phyloP scores from a whole-genome alignment of 345 rosid species.

The Populus pruinosa region DNA sequence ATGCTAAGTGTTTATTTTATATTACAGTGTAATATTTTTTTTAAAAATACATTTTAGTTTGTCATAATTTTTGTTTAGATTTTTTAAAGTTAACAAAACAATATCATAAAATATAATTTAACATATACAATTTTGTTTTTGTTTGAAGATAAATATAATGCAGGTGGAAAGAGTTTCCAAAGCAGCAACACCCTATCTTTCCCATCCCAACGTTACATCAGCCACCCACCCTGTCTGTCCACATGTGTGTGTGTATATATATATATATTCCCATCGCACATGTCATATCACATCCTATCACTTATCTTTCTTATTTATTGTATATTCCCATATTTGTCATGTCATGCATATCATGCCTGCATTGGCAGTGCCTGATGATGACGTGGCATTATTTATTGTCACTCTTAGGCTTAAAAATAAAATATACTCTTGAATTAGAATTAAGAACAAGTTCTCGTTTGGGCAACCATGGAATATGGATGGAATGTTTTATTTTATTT shows the following conservation, averaged over 20 bases:
- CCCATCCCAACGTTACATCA: conserved; percentile 27
- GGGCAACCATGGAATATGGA: neutral
- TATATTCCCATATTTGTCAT: neutral
- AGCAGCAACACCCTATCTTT: conserved; percentile 12
- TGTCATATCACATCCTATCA: conserved; percentile 22
- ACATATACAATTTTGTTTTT: too few relatives aligned
- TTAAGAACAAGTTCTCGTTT: neutral
- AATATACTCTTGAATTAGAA: too few relatives aligned
- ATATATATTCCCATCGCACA: conserved; percentile 2
- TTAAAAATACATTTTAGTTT: too few relatives aligned
- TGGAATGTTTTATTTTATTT: too few relatives aligned
- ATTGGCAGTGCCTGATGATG: neutral
- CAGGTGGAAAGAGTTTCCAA: too few relatives aligned
- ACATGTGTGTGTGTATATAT: too few relatives aligned
- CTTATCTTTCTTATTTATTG: neutral
- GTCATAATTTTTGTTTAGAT: too few relatives aligned
- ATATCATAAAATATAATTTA: too few relatives aligned
- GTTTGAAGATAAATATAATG: too few relatives aligned
- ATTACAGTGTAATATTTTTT: too few relatives aligned
- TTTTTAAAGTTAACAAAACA: too few relatives aligned
- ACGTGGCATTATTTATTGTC: neutral
- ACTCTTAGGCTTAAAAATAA: neutral
- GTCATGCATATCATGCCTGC: neutral
- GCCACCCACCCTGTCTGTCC: conserved; percentile 10
- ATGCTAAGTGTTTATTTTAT: too few relatives aligned